Evolutionary conservation across 805 yeast genomes (phyloP).

Genomic region (Spathaspora gorwiae): DNA sequence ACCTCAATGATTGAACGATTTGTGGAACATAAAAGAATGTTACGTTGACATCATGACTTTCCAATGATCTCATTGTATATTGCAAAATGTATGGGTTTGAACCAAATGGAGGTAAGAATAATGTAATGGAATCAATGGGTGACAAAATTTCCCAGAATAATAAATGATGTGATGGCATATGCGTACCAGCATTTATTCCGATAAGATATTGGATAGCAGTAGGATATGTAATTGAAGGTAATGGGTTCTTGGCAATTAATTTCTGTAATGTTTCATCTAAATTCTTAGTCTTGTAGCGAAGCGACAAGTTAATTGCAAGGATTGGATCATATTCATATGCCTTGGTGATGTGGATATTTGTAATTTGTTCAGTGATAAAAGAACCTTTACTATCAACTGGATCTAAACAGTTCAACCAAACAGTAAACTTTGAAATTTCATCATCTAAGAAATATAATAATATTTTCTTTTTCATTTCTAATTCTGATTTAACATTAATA

Average conservation of each 20-base stretch:
- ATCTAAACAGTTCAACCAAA: slow-evolving; percentile 71
- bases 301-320: slow-evolving; percentile 66
- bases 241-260: slow-evolving; percentile 53
- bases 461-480: slow-evolving; percentile 46
- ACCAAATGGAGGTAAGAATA: slow-evolving; percentile 73
- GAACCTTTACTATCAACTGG: slow-evolving; percentile 34
- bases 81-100: slow-evolving; percentile 67
- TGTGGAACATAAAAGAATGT: slow-evolving; percentile 98
- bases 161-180: slow-evolving; percentile 37
- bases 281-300: slow-evolving; percentile 48
- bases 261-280: slow-evolving; percentile 36
- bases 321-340: slow-evolving; percentile 69
- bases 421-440: slow-evolving; percentile 65
- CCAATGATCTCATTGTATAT: slow-evolving; percentile 85
- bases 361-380: slow-evolving; percentile 27
- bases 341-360: slow-evolving; percentile 40
- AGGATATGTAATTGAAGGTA: slow-evolving; percentile 51
- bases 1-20: slow-evolving; percentile 86
- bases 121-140: slow-evolving; percentile 80
- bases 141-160: slow-evolving; percentile 71
- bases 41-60: slow-evolving; percentile 76
- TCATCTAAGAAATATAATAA: slow-evolving; percentile 63
- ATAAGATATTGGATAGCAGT: slow-evolving; percentile 55
- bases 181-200: slow-evolving; percentile 35
- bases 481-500: slow-evolving; percentile 16